Evolutionary conservation across 176 grass and related monocot genomes (phyloP).

Genomic region (Oryza longistaminata): DNA sequence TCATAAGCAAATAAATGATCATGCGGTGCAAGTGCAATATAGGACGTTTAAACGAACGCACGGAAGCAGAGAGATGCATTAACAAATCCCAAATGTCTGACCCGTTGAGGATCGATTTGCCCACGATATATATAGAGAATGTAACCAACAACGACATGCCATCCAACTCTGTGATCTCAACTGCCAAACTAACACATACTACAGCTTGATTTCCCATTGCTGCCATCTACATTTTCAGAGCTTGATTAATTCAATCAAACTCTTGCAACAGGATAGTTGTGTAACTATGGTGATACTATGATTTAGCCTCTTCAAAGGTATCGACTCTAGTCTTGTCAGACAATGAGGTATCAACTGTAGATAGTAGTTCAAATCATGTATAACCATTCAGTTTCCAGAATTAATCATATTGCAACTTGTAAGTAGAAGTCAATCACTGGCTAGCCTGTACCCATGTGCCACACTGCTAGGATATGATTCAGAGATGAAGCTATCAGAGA

Average conservation of each 20-base stretch:
- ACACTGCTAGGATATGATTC: background rate
- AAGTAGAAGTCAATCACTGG: background rate
- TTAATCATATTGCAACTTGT: too few relatives aligned
- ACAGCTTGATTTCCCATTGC: background rate
- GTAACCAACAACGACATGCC: slow-evolving; percentile 1
- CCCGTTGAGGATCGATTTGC: background rate
- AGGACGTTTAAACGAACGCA: background rate
- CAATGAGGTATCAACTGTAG: background rate
- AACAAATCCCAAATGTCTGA: background rate
- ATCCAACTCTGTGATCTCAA: slow-evolving; percentile 22
- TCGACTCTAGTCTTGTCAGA: background rate
- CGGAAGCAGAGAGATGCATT: background rate
- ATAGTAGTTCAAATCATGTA: background rate
- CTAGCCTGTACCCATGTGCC: background rate
- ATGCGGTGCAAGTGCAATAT: background rate
- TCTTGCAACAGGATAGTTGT: background rate
- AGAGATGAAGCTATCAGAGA: background rate
- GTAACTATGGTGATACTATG: background rate
- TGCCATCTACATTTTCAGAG: background rate
- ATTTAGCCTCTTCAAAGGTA: background rate
- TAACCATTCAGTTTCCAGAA: background rate
- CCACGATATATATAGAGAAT: background rate
- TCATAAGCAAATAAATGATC: background rate
- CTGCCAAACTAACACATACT: slow-evolving; percentile 9
- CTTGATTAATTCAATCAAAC: background rate